Evolutionary conservation across 768 basidiomycete genomes (phyloP), one percentile per base, ranked within the genome.

Genomic region (Gyrodon lividus): DNA sequence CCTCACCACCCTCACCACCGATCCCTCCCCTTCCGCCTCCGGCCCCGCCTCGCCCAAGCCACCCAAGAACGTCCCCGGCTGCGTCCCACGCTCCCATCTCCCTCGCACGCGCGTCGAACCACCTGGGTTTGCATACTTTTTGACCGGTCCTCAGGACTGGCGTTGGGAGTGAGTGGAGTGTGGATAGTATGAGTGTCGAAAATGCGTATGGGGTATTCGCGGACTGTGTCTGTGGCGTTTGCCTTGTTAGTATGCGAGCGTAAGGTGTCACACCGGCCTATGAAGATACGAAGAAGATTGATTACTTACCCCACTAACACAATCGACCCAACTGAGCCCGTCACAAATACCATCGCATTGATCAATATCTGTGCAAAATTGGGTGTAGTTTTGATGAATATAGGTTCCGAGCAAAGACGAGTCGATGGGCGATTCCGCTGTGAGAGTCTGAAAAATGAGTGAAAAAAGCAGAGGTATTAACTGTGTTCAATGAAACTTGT

Each of bases 361-460:
- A 6, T 93, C 89, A 4, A 93, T 67, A 33, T 86, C 81, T 37
- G 77, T 73, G 62, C 90, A 94, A 62, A 91, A 98, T 50, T 87
- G 85, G 0, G 86, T 79, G 59, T 95, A 92, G 63, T 97, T 98
- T 67, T 98, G 94, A 59, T 99, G 97, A 8, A 95, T 76, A 64
- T 98, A 99, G 6, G 96, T 69, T 3, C 87, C 86, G 55, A 94
- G 88, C 2, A 98, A 74, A 2, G 90, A 91, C 1, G 92, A 84
- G 69, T 99, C 97, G 48, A 98, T 87, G 0, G 96, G 93, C 0
- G 89, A 89, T 63, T 92, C 87, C 1, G 86, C 81, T 63, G 88
- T 89, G 3, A 98, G 70, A 10, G 67, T 66, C 92, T 94, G 51
- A 2, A 39, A 4, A 26, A 23, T 4, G 14, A 20, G 17, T 22